These are phyloP conservation scores for Fonsecaea nubica DNA, from an alignment of 2,329 filamentous ascomycete species.

Conservation along the genomic window DNA sequence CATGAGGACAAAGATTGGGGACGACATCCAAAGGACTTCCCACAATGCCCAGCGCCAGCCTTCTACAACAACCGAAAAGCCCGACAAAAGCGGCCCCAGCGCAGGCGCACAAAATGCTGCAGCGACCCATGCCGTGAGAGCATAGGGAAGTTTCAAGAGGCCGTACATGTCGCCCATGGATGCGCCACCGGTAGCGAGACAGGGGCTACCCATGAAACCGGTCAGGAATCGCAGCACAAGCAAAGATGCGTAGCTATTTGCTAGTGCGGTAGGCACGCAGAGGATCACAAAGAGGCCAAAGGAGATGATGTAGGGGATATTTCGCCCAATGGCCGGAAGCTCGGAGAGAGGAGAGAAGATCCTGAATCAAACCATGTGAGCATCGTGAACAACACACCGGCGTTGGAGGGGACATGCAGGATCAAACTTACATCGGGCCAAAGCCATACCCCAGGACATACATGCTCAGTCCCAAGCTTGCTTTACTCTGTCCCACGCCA, in stretches of 20 bases:
- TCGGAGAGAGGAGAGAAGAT: constrained; percentile 71
- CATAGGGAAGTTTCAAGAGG: constrained; percentile 63
- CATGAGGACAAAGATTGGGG: constrained; percentile 66
- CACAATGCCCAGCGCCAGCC: constrained; percentile 66
- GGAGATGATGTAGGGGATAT: constrained; percentile 70
- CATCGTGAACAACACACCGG: background rate
- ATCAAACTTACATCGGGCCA: constrained; percentile 43
- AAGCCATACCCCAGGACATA: constrained; percentile 58
- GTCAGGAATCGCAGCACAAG: constrained; percentile 69
- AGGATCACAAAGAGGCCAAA: constrained; percentile 73
- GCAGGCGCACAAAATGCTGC: constrained; percentile 43
- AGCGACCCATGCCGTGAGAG: constrained; percentile 65
- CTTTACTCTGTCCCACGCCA: constrained; percentile 41
- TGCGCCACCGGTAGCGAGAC: constrained; percentile 64
- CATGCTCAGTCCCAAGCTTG: constrained; percentile 45
- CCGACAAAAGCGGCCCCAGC: constrained; percentile 58
- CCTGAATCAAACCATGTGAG: constrained; percentile 14
- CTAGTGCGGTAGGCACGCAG: constrained; percentile 68
- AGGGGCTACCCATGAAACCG: constrained; percentile 71
- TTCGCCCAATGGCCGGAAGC: constrained; percentile 70
- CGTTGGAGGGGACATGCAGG: background rate
- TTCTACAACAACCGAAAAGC: constrained; percentile 64
- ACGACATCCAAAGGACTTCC: constrained; percentile 68
- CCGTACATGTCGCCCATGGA: constrained; percentile 58
- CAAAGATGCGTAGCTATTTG: constrained; percentile 67